Percentiles rank a stretch among this genome's conserved stretches.
Conservation (phyloP, 202 grass and related monocot genomes). For the Hordeum pubiflorum region DNA sequence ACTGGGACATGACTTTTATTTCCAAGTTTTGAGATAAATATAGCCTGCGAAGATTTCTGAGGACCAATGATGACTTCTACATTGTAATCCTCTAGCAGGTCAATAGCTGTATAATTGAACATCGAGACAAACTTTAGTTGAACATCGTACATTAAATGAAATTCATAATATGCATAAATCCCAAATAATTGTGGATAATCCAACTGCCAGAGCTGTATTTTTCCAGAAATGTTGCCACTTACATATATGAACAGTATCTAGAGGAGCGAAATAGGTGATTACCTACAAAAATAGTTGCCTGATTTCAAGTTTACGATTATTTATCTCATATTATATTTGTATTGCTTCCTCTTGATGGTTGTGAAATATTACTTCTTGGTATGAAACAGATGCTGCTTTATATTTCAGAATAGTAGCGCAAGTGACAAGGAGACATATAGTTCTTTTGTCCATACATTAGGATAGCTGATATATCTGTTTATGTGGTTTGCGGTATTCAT, state of each 20-base stretch:
- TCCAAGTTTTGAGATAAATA: conserved; percentile 40
- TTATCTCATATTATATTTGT: neutral
- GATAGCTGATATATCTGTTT: neutral
- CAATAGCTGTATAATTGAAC: conserved; percentile 10
- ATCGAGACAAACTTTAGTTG: neutral
- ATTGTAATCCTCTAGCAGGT: conserved; percentile 37
- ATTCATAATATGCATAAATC: neutral
- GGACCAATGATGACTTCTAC: conserved; percentile 42
- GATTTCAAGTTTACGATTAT: neutral
- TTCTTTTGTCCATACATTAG: neutral
- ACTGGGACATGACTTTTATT: conserved; percentile 35
- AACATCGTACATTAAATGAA: neutral
- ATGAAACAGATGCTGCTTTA: neutral
- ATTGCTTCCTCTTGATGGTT: neutral
- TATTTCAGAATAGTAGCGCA: neutral
- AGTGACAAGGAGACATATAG: neutral
- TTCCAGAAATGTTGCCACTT: neutral
- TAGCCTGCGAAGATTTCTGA: conserved; percentile 43
- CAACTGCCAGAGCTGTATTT: neutral
- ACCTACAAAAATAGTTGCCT: neutral
- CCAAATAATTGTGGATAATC: neutral
- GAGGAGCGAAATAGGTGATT: neutral
- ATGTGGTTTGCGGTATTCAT: neutral
- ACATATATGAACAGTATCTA: neutral
- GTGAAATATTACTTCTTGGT: neutral